Conservation (phyloP, 495 filamentous ascomycete genomes). For the Aspergillus haitiensis region DNA sequence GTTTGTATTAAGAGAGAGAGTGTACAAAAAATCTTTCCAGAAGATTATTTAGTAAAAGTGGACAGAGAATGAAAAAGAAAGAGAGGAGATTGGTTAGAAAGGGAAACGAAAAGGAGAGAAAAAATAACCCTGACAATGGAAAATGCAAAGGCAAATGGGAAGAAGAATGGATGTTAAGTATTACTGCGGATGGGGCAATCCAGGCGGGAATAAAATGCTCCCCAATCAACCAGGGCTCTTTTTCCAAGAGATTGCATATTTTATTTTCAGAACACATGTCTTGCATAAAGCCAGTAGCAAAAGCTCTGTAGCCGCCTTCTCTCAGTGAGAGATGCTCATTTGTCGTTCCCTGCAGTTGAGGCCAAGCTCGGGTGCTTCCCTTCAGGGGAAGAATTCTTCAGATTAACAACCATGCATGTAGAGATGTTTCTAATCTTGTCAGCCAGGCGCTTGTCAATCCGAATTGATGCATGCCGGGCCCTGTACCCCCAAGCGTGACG, state of each 20-base stretch:
- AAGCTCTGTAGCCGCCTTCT: slow-evolving; percentile 19
- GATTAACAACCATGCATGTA: slow-evolving; percentile 6
- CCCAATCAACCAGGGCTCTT: neutral
- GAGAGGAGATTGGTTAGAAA: slow-evolving; percentile 5
- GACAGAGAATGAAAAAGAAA: slow-evolving; percentile 13
- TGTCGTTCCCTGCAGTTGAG: neutral
- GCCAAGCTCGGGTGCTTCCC: slow-evolving; percentile 1
- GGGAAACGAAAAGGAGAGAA: neutral
- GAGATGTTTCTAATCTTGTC: slow-evolving; percentile 17
- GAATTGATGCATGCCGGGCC: neutral
- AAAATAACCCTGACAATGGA: neutral
- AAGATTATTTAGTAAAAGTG: slow-evolving; percentile 13
- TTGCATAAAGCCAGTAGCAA: slow-evolving; percentile 12
- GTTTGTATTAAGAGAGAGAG: too few species aligned
- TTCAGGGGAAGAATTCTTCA: slow-evolving; percentile 12
- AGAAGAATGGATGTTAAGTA: neutral
- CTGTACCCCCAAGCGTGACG: neutral
- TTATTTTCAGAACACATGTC: slow-evolving; percentile 14
- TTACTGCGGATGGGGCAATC: neutral
- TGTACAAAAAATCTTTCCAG: slow-evolving; percentile 21
- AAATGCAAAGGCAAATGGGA: neutral
- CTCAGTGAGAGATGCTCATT: slow-evolving; percentile 8
- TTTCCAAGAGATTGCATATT: slow-evolving; percentile 13
- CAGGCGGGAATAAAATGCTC: neutral
- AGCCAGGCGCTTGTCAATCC: slow-evolving; percentile 17